Evolutionary conservation across 2,329 filamentous ascomycete genomes (phyloP).

Genomic region (Chrysoporthe austroafricana): DNA sequence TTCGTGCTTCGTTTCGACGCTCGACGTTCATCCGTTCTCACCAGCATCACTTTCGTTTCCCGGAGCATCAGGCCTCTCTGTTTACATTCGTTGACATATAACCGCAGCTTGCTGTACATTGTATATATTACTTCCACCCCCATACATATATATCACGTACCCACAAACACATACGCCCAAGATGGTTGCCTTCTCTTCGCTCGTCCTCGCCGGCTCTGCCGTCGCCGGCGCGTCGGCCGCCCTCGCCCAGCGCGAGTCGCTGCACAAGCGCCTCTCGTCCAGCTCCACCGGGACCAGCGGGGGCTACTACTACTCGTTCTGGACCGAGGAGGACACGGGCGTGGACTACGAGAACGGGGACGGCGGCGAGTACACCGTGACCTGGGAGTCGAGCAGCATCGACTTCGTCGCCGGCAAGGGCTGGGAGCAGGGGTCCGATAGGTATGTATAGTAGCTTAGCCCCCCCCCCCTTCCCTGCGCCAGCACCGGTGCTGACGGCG

Average conservation of each 20-base stretch:
- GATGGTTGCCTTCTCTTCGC: constrained; percentile 46
- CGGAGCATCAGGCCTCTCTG: neutral
- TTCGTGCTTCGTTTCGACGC: neutral
- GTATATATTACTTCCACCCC: constrained; percentile 19
- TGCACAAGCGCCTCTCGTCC: constrained; percentile 38
- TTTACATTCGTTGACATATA: constrained; percentile 6
- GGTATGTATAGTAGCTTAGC: constrained; percentile 32
- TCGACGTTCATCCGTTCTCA: neutral
- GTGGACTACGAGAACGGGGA: constrained; percentile 59
- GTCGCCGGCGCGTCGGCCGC: constrained; percentile 16
- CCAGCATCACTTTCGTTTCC: neutral
- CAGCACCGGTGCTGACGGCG: neutral
- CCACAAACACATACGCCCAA: constrained; percentile 22
- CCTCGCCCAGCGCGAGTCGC: constrained; percentile 11
- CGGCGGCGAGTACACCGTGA: constrained; percentile 53
- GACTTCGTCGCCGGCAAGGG: constrained; percentile 56
- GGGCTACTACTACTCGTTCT: constrained; percentile 65
- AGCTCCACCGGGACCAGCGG: constrained; percentile 56
- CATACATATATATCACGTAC: no score
- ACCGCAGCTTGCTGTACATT: neutral
- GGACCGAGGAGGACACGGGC: constrained; percentile 55
- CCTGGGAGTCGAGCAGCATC: constrained; percentile 49
- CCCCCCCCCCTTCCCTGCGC: no score
- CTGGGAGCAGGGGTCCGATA: constrained; percentile 47
- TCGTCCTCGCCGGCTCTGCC: constrained; percentile 39